Conservation (phyloP, 2,329 filamentous ascomycete genomes). For the Ceratocystis eucalypticola region DNA sequence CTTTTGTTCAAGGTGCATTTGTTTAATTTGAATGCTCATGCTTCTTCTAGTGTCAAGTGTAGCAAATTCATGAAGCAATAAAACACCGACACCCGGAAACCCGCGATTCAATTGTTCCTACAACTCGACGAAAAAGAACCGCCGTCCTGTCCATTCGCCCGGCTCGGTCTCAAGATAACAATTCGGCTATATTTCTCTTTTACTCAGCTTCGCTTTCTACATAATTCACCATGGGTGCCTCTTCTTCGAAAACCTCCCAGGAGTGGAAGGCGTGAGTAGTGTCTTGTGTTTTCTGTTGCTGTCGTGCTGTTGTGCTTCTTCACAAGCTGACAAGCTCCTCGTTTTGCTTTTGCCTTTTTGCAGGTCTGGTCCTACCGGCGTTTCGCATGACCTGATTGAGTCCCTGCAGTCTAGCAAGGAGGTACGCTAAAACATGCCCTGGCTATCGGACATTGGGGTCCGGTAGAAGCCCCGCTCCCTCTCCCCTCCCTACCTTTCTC, state of each 20-base stretch:
- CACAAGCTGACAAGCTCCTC: background rate
- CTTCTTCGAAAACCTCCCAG: slow-evolving; percentile 19
- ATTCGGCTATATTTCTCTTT: background rate
- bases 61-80: too few species aligned
- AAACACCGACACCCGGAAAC: too few species aligned
- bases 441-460: background rate
- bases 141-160: background rate
- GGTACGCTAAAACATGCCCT: slow-evolving; percentile 38
- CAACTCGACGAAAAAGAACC: background rate
- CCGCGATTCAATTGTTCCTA: background rate
- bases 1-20: background rate
- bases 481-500: background rate
- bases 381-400: slow-evolving; percentile 73
- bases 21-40: too few species aligned
- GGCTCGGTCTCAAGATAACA: background rate
- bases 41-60: too few species aligned
- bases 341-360: background rate
- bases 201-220: background rate
- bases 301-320: background rate
- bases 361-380: slow-evolving; percentile 34
- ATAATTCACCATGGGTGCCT: slow-evolving; percentile 19
- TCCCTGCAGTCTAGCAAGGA: slow-evolving; percentile 73
- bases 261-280: slow-evolving; percentile 43
- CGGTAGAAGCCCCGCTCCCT: background rate
- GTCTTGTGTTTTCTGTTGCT: background rate